Evolutionary conservation across 192 early-diverging fungal genomes (phyloP).

Genomic region (Mortierella antarctica): DNA sequence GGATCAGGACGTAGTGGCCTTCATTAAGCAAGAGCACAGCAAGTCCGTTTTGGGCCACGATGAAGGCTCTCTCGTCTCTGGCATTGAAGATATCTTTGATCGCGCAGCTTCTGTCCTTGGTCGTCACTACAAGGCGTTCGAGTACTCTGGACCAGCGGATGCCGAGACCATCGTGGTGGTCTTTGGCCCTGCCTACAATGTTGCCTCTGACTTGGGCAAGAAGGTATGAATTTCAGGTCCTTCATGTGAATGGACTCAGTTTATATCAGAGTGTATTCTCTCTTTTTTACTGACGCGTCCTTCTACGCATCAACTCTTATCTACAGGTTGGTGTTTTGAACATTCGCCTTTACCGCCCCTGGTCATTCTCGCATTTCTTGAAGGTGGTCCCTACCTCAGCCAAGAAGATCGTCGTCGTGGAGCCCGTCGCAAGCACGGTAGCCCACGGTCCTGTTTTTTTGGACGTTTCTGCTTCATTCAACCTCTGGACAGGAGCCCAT

Average conservation of each 20-base stretch:
- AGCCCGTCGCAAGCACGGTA: constrained; percentile 63
- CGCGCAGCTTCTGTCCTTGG: constrained; percentile 57
- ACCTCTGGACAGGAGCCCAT: constrained; percentile 57
- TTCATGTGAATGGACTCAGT: too few species aligned
- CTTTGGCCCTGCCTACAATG: constrained; percentile 69
- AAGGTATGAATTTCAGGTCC: constrained; percentile 15
- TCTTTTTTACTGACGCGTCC: neutral
- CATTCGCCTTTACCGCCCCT: constrained; percentile 86
- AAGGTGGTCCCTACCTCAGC: constrained; percentile 71
- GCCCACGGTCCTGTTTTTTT: constrained; percentile 76
- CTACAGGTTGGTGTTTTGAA: constrained; percentile 75
- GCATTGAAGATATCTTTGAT: constrained; percentile 37
- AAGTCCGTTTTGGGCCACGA: constrained; percentile 18
- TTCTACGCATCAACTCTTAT: neutral
- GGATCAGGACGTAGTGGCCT: constrained; percentile 59
- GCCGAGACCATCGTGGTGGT: constrained; percentile 86
- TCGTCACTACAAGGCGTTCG: constrained; percentile 78
- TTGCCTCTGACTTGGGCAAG: constrained; percentile 60
- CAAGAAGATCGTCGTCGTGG: constrained; percentile 81
- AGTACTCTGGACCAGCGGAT: constrained; percentile 79
- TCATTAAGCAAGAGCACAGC: constrained; percentile 37
- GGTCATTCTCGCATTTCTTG: constrained; percentile 80
- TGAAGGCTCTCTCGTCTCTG: constrained; percentile 29
- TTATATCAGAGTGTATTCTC: too few species aligned
- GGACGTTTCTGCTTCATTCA: constrained; percentile 79